These are phyloP conservation scores for Ceratocystis cubensis DNA, from an alignment of 2,329 filamentous ascomycete genomes.

Conservation along the genomic window DNA sequence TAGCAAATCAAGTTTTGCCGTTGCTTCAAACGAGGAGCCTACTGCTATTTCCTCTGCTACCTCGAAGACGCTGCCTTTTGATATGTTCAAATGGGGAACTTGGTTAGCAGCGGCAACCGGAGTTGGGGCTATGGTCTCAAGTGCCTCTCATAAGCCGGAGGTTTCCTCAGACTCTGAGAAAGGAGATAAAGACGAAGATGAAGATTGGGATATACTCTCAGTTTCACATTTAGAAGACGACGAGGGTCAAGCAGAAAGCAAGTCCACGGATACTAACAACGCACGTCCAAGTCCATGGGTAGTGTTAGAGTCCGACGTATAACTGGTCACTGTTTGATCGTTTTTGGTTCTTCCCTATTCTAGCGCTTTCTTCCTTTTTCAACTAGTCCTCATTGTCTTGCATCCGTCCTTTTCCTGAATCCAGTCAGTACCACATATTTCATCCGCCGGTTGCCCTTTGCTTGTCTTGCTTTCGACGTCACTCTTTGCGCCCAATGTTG, in stretches of 20 bases:
- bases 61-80: background rate
- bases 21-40: background rate
- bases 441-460: background rate
- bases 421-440: background rate
- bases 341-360: background rate
- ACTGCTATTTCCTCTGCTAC: background rate
- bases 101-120: background rate
- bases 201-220: conserved; percentile 13
- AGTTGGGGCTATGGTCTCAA: background rate
- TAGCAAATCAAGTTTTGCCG: background rate
- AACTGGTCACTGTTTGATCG: background rate
- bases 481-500: background rate
- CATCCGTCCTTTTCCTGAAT: conserved; percentile 9
- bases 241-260: background rate
- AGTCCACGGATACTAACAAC: background rate
- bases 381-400: background rate
- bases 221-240: background rate
- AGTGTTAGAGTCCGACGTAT: conserved; percentile 4
- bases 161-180: background rate
- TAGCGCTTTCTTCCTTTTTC: background rate
- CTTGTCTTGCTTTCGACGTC: background rate
- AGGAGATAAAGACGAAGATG: conserved; percentile 10
- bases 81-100: background rate
- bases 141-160: background rate
- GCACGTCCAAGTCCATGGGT: conserved; percentile 5